Base-by-base conservation (phyloP, 23 red algal genomes). In the Gracilaria gracilis region DNA sequence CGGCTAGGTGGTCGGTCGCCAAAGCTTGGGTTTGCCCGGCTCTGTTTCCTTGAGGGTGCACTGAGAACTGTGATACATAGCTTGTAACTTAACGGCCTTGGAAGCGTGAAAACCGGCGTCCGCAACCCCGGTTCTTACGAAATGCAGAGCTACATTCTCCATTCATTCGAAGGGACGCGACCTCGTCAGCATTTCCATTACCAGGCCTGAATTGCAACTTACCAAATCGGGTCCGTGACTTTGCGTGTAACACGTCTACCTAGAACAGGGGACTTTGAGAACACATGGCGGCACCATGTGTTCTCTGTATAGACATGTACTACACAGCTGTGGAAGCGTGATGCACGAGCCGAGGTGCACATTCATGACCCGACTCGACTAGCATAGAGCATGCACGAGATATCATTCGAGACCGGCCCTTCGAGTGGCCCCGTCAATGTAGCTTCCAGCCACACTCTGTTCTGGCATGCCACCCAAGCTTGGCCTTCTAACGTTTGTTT, bases 231-330 rank as follows among this genome's bases (percentile, higher is more conserved):
- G 69, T n/a, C 69, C 11, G 21, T 42, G 69, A 37, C 59, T 64
- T 29, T n/a, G 69, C 69, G 66, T 25, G 66, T 25, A 71, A 71
- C 66, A 36, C 24, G 62, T 67, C 62, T 67, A 67, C 62, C 62
- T 67, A 9, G 42, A 46, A 46, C 5, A 7, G 42, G 11, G 42
- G 42, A 46, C 42, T 7, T 46, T 46, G 42, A 46, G 42, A 46
- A 46, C 42, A 46, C 42, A 46, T 46, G 62, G 62, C 62, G 62
- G 62, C 27, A 15, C 44, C 12, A 19, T 55, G 9, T 2, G 8
- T 55, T 19, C 9, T 15, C 8, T 46, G 42, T 46, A 46, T 46
- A 11, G 5, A 46, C 42, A 4, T 46, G 5, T 46, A n/a, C n/a
- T n/a, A n/a, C n/a, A 46, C 42, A 46, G 4, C 5, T 46, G 42